Percentiles rank a stretch among this genome's conserved stretches.
phyloP scores from a whole-genome alignment of 73 alveolate species.

The Symbiodinium natans region DNA sequence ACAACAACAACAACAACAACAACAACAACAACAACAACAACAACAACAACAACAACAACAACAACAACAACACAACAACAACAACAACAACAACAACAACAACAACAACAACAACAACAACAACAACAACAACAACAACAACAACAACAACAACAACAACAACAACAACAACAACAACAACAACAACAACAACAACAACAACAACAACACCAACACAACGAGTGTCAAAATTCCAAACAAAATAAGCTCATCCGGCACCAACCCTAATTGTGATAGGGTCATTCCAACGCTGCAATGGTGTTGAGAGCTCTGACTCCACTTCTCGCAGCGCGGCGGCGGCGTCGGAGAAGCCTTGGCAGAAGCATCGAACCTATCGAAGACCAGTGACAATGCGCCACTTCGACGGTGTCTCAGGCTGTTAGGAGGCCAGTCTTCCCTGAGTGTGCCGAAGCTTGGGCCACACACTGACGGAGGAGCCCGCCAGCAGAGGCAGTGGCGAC shows the following conservation, averaged over 20 bases:
- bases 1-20: background rate
- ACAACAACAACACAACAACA: too few relatives aligned
- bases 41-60: background rate
- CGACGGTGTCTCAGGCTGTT: too few relatives aligned
- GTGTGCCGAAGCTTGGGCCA: background rate
- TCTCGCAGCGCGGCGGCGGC: background rate
- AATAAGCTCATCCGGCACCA: too few relatives aligned
- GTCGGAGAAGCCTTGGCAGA: background rate
- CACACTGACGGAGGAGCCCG: slow-evolving; percentile 65
- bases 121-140: background rate
- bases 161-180: background rate
- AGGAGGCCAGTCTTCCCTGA: too few relatives aligned
- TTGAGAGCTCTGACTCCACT: background rate
- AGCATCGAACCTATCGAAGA: too few relatives aligned
- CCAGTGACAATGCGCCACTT: too few relatives aligned
- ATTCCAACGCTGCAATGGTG: too few relatives aligned
- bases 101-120: background rate
- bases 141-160: background rate
- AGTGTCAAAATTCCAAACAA: too few relatives aligned
- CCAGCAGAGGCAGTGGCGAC: slow-evolving; percentile 68
- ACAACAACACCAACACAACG: too few relatives aligned
- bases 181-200: background rate
- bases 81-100: background rate
- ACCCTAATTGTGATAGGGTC: too few relatives aligned
- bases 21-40: background rate